Evolutionary conservation across 257 asterid genomes (phyloP).

Genomic region (Parsonsia alboflavescens): DNA sequence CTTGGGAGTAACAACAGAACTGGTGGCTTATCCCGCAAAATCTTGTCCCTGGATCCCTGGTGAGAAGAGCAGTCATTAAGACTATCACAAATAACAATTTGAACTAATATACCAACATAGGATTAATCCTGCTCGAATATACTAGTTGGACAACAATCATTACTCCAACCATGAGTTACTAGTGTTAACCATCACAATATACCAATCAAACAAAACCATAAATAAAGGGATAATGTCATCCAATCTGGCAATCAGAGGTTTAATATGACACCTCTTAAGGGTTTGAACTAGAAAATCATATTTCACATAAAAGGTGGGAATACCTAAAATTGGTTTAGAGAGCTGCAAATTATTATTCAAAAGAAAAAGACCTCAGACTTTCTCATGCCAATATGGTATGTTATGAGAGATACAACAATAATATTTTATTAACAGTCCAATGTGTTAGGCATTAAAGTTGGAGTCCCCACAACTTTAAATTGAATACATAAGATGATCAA

Average conservation of each 20-base stretch:
- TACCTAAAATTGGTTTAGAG: not conserved
- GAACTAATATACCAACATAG: not conserved
- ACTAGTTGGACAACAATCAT: not conserved
- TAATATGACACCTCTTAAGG: not conserved
- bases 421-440: not conserved
- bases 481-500: not conserved
- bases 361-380: not conserved
- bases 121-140: not conserved
- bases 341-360: not conserved
- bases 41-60: slow-evolving; percentile 3
- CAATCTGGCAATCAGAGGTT: not conserved
- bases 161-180: not conserved
- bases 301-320: not conserved
- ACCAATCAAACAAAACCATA: not conserved
- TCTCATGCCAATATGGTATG: not conserved
- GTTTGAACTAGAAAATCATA: not conserved
- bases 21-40: not conserved
- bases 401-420: too few species aligned
- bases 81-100: not conserved
- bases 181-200: not conserved
- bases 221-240: not conserved
- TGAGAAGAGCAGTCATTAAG: not conserved
- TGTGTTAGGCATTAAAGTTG: not conserved
- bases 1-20: not conserved
- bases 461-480: not conserved